Percentiles rank a stretch among this genome's conserved stretches.
These are phyloP conservation scores for Baudoinia panamericana DNA, from an alignment of 495 filamentous ascomycete genomes.

Conservation along the genomic window DNA sequence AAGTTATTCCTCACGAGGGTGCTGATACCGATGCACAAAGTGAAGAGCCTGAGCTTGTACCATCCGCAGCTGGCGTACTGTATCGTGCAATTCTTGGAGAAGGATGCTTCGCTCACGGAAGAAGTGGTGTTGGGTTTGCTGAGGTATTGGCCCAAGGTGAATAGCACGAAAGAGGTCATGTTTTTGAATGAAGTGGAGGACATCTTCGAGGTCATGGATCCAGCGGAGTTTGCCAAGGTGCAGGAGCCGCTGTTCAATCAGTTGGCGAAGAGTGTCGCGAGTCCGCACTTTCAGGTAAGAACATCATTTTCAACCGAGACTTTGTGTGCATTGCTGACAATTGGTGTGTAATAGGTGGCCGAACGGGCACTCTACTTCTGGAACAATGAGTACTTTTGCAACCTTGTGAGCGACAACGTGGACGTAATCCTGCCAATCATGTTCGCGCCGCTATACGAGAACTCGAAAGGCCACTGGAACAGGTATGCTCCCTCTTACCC, in stretches of 20 bases:
- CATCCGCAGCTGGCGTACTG: constrained; percentile 97
- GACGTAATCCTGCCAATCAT: constrained; percentile 97
- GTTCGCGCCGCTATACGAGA: constrained; percentile 97
- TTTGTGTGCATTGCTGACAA: too few relatives aligned
- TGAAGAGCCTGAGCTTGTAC: constrained; percentile 99
- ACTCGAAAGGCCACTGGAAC: constrained; percentile 99
- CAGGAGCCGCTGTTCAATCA: constrained; percentile 96
- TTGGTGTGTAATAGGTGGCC: constrained; percentile 50
- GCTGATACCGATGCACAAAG: constrained; percentile 88
- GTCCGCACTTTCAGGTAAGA: constrained; percentile 87
- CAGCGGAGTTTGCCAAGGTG: constrained; percentile 94
- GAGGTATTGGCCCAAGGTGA: constrained; percentile 97
- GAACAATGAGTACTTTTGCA: constrained; percentile 99
- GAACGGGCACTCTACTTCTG: constrained; percentile 98
- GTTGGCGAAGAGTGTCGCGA: constrained; percentile 92
- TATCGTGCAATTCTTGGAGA: constrained; percentile 98
- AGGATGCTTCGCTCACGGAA: constrained; percentile 93
- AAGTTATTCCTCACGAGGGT: constrained; percentile 95
- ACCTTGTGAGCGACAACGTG: constrained; percentile 96
- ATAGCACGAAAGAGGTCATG: constrained; percentile 99
- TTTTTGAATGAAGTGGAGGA: constrained; percentile 98
- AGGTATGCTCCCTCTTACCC: too few relatives aligned
- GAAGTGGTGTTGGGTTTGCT: constrained; percentile 93
- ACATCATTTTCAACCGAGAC: not conserved
- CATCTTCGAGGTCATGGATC: constrained; percentile 99